Conservation (phyloP, 192 early-diverging fungal species). For the Coemansia sp. region DNA sequence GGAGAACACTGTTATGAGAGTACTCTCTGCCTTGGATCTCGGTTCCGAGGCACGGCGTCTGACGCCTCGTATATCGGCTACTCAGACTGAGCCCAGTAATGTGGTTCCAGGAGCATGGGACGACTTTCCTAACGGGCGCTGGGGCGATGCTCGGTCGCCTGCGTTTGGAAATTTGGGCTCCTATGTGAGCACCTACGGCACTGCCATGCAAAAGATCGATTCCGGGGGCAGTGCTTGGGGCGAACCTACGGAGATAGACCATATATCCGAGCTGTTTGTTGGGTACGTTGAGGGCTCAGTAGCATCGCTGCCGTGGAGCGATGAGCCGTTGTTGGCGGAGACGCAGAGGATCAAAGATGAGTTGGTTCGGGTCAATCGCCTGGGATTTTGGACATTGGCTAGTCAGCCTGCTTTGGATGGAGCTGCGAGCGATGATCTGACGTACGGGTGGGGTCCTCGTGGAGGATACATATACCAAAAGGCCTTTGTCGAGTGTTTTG, state of each 20-base stretch:
- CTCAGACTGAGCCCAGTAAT: slow-evolving; percentile 7
- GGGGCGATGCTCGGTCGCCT: slow-evolving; percentile 96
- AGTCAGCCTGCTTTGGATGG: slow-evolving; percentile 97
- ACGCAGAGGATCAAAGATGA: slow-evolving; percentile 70
- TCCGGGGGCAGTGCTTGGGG: slow-evolving; percentile 79
- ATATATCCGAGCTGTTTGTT: slow-evolving; percentile 78
- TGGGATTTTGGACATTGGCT: slow-evolving; percentile 92
- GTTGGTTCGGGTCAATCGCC: slow-evolving; percentile 71
- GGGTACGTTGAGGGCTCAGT: slow-evolving; percentile 77
- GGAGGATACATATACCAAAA: slow-evolving; percentile 98
- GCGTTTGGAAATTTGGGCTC: slow-evolving; percentile 73
- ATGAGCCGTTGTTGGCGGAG: slow-evolving; percentile 69
- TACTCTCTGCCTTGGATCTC: slow-evolving; percentile 70
- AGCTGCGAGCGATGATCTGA: slow-evolving; percentile 67
- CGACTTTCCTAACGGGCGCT: slow-evolving; percentile 98
- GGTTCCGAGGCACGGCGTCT: slow-evolving; percentile 2
- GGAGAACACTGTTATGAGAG: slow-evolving; percentile 79
- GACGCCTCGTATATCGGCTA: neutral
- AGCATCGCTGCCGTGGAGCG: slow-evolving; percentile 85
- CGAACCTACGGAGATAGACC: slow-evolving; percentile 60
- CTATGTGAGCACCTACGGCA: slow-evolving; percentile 67
- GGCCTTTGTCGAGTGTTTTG: slow-evolving; percentile 97
- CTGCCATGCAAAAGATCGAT: slow-evolving; percentile 72
- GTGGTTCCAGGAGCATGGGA: slow-evolving; percentile 61
- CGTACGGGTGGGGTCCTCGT: slow-evolving; percentile 96